phyloP scores from a whole-genome alignment of 306 rosid species.

The Elaeagnus macrophylla region DNA sequence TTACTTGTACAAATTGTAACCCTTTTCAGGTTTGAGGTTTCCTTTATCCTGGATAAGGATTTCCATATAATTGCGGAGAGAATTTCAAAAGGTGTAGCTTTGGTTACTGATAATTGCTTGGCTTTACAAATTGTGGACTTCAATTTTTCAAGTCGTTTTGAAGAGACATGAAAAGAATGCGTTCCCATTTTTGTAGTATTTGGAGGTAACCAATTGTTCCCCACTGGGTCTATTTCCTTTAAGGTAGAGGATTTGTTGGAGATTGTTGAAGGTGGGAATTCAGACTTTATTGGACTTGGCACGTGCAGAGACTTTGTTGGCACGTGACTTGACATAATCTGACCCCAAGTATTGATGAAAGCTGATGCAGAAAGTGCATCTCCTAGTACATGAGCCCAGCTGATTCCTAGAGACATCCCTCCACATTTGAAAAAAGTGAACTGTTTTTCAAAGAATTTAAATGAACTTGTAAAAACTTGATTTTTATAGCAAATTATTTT shows the following conservation, averaged over 20 bases:
- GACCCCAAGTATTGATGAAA: conserved; percentile 52
- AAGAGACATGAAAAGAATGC: conserved; percentile 36
- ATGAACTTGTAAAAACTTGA: no score
- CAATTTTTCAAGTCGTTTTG: conserved; percentile 33
- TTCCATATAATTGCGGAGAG: conserved; percentile 61
- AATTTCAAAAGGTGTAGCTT: conserved; percentile 35
- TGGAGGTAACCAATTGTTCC: conserved; percentile 34
- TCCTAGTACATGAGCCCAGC: conserved; percentile 85
- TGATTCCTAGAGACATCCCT: conserved; percentile 59
- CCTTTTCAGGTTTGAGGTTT: conserved; percentile 13
- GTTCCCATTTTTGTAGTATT: conserved; percentile 27
- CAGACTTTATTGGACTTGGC: conserved; percentile 6
- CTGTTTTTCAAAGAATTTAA: conserved; percentile 16
- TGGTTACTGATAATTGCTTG: background rate
- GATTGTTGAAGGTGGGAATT: conserved; percentile 3
- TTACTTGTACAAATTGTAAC: conserved; percentile 43
- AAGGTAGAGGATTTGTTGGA: conserved; percentile 22
- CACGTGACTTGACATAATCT: conserved; percentile 26
- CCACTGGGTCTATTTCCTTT: conserved; percentile 24
- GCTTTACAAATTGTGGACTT: conserved; percentile 1
- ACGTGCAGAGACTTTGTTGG: conserved; percentile 22
- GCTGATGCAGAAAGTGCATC: conserved; percentile 58
- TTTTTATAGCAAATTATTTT: no score
- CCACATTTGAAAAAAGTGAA: conserved; percentile 72
- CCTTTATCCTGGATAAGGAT: conserved; percentile 31